These are phyloP conservation scores for Pugionium dolabratum DNA, from an alignment of 345 rosid genomes.

Conservation along the genomic window DNA sequence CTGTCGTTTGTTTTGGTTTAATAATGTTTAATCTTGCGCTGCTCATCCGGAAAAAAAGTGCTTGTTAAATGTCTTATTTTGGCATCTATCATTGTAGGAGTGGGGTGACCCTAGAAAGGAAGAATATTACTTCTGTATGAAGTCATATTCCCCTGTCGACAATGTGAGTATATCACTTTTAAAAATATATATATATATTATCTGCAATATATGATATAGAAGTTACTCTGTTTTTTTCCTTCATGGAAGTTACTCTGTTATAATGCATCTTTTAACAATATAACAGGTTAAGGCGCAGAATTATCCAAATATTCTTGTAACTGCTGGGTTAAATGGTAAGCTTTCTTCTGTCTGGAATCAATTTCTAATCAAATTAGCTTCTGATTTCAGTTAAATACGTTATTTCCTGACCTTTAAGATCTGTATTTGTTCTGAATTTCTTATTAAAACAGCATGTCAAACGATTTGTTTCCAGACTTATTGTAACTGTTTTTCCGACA, in stretches of 20 bases:
- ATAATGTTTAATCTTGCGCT: neutral
- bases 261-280: conserved; percentile 12
- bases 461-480: conserved; percentile 11
- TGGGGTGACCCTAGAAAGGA: conserved; percentile 98
- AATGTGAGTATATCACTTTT: conserved; percentile 51
- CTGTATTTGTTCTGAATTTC: neutral
- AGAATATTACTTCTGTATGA: conserved; percentile 85
- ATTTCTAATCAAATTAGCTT: neutral
- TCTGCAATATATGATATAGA: conserved; percentile 13
- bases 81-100: conserved; percentile 57
- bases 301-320: conserved; percentile 79
- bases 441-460: neutral
- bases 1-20: neutral
- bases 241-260: neutral
- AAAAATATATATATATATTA: neutral
- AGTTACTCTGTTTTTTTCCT: neutral
- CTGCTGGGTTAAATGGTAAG: conserved; percentile 90
- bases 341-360: neutral
- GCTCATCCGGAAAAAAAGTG: neutral
- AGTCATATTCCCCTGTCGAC: conserved; percentile 94
- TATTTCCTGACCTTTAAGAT: neutral
- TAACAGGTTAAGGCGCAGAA: conserved; percentile 70
- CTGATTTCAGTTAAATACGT: neutral
- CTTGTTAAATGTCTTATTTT: neutral
- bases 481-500: conserved; percentile 27